A percentile compares a stretch with the other conserved stretches of the same genome.
Evolutionary conservation across 176 grass and related monocot genomes (phyloP).

Genomic region (Tuctoria greenei): DNA sequence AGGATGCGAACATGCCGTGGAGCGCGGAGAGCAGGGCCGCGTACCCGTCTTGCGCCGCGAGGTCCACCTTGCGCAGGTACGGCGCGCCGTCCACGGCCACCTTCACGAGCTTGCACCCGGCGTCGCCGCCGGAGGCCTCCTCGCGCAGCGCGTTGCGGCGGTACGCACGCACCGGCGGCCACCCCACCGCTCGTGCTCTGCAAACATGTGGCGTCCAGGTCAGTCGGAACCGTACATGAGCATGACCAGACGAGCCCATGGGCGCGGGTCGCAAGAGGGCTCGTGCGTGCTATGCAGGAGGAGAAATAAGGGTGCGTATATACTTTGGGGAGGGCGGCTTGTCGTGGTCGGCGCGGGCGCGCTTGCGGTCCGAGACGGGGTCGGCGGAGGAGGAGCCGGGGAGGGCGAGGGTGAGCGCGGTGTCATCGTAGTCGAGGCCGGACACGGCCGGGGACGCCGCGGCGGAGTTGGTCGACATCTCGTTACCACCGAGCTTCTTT

Average conservation of each 20-base stretch:
- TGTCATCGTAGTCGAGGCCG: slow-evolving; percentile 73
- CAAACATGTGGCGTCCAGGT: too few relatives aligned
- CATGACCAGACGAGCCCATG: too few relatives aligned
- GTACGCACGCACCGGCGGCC: slow-evolving; percentile 92
- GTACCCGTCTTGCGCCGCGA: slow-evolving; percentile 38
- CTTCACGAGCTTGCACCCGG: slow-evolving; percentile 58
- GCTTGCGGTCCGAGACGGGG: slow-evolving; percentile 41
- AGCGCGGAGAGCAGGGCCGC: slow-evolving; percentile 10
- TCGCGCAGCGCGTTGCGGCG: slow-evolving; percentile 68
- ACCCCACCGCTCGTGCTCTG: slow-evolving; percentile 66
- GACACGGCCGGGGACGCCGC: slow-evolving; percentile 47
- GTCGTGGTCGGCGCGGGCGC: slow-evolving; percentile 30
- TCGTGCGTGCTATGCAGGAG: too few relatives aligned
- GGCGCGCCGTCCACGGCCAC: slow-evolving; percentile 92
- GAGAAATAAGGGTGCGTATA: too few relatives aligned
- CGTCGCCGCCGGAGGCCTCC: background rate
- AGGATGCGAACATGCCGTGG: slow-evolving; percentile 31
- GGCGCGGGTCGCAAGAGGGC: too few relatives aligned
- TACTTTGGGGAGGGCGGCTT: slow-evolving; percentile 46
- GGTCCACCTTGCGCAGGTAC: slow-evolving; percentile 93
- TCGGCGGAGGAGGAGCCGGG: slow-evolving; percentile 26
- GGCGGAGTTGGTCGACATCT: slow-evolving; percentile 43
- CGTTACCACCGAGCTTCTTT: background rate
- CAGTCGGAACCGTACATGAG: too few relatives aligned
- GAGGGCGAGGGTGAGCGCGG: slow-evolving; percentile 60